phyloP scores from a whole-genome alignment of 352 stramenopile genomes.

The Nannochloropsis limnetica region DNA sequence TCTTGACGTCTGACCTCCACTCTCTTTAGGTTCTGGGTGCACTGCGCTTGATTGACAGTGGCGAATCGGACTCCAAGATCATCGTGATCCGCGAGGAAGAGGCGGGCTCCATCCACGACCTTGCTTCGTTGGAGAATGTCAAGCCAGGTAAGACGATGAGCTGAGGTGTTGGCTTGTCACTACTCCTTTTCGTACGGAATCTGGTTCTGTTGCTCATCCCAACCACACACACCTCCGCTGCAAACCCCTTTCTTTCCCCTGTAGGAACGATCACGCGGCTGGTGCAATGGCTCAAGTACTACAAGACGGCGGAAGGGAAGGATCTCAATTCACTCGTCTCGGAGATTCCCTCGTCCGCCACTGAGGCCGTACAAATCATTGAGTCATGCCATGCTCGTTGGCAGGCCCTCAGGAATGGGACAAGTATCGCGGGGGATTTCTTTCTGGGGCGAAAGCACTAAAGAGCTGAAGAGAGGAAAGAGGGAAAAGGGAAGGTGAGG shows the following conservation, averaged over 20 bases:
- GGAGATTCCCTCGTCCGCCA: conserved; percentile 59
- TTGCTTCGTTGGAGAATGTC: conserved; percentile 35
- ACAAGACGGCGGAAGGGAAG: conserved; percentile 97
- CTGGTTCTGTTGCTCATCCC: background rate
- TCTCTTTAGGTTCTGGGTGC: conserved; percentile 63
- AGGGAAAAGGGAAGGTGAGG: no score
- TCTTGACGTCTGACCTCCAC: background rate
- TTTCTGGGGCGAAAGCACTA: conserved; percentile 40
- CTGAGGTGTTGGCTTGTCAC: background rate
- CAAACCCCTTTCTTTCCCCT: background rate
- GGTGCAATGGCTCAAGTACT: conserved; percentile 91
- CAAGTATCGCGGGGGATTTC: conserved; percentile 41
- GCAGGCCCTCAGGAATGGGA: conserved; percentile 49
- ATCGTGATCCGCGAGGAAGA: conserved; percentile 81
- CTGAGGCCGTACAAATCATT: conserved; percentile 63
- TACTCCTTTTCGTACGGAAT: no score
- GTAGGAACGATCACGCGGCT: conserved; percentile 71
- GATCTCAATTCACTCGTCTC: conserved; percentile 77
- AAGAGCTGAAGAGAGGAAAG: no score
- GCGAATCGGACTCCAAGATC: conserved; percentile 98
- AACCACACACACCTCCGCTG: background rate
- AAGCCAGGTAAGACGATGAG: conserved; percentile 10
- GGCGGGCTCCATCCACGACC: conserved; percentile 72
- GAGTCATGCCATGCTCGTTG: conserved; percentile 62
- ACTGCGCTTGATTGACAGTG: conserved; percentile 93